A percentile compares a stretch with the other conserved stretches of the same genome.
phyloP scores from a whole-genome alignment of 495 filamentous ascomycete species.

The Aspergillus affinis region DNA sequence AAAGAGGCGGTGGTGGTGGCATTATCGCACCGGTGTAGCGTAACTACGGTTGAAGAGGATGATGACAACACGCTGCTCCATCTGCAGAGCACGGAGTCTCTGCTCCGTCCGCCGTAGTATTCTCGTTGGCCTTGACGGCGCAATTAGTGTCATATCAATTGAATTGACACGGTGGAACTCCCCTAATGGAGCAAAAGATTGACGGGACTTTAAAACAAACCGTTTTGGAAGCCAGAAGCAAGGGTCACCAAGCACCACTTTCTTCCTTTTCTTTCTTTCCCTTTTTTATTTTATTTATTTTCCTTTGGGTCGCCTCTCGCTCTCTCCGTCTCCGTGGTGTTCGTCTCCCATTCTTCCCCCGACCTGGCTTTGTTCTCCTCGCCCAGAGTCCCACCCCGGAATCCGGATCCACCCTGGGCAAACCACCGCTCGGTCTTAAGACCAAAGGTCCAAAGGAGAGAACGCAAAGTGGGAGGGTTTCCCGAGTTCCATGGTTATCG shows the following conservation, averaged over 20 bases:
- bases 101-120: too few relatives aligned
- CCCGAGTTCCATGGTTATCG: conserved; percentile 7
- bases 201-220: not conserved
- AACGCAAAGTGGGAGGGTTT: not conserved
- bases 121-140: not conserved
- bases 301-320: too few relatives aligned
- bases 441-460: not conserved
- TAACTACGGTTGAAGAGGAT: too few relatives aligned
- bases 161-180: conserved; percentile 4
- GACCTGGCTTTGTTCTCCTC: not conserved
- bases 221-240: not conserved
- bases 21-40: not conserved
- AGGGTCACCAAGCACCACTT: not conserved
- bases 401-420: not conserved
- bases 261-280: not conserved
- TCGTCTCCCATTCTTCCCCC: not conserved
- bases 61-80: not conserved
- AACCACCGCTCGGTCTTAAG: not conserved
- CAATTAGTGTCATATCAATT: not conserved
- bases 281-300: too few relatives aligned
- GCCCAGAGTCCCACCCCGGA: not conserved
- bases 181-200: not conserved
- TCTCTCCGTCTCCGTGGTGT: not conserved
- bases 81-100: not conserved
- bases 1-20: not conserved